Base-by-base conservation (phyloP, 129 eudicot genomes). In the Flaveria bidentis region DNA sequence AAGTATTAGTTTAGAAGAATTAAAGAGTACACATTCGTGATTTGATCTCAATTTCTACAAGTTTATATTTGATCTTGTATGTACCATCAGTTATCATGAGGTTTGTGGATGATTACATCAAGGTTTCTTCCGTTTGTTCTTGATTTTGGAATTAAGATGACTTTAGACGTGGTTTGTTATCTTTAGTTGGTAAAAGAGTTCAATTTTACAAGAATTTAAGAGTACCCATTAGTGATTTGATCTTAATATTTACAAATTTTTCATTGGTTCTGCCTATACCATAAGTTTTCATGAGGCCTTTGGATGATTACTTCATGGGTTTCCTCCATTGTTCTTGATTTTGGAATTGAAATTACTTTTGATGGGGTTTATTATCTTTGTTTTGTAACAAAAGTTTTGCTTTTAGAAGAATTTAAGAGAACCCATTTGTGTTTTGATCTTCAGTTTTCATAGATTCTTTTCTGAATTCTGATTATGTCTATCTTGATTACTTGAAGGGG, bases 401-500 rank as follows among this genome's bases (percentile, higher is more conserved):
- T 63, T 79, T 73, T 72, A 47, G 67, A 51, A 71, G 20, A 39
- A 49, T 25, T 49, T 22, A 9, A 14, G 49, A 55, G 65, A 30
- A 51, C 57, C 81, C 67, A 50, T 63, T 75, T 76, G 30, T 44
- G 69, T 28, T 71, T 60, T 62, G 46, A 33, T 28, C 65, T 47
- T 71, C 51, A 28, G 15, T 9, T 75, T 63, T 8, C 17, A 70
- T 64, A 39, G 33, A 67, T 49, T 76, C 36, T 30, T 25, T 30
- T 9, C 49, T 30, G 5, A 45, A 2, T 14, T 13, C 1, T 49
- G 49, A 18, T 72, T 26, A 46, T 67, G 47, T 76, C 58, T 71
- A n/a, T 76, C 28, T 63, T 77, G 73, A 56, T 75, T 50, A 73
- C 58, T 17, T 81, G 16, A 80, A 94, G 99, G 99, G 99, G 7